phyloP scores from a whole-genome alignment of 2,329 filamentous ascomycete species.

The Xylaria sp. region DNA sequence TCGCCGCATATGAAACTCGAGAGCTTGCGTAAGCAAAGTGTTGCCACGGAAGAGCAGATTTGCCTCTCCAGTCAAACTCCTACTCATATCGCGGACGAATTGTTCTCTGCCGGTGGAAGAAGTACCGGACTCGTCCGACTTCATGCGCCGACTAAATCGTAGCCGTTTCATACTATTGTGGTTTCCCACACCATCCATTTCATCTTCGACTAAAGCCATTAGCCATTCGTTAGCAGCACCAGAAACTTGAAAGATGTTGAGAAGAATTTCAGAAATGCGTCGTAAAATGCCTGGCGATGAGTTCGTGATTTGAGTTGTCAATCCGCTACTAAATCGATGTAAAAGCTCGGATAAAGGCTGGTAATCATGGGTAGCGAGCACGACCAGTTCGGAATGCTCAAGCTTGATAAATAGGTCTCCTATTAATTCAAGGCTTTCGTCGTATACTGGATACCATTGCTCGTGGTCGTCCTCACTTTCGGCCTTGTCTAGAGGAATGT shows the following conservation, averaged over 20 bases:
- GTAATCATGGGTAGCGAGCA: constrained; percentile 83
- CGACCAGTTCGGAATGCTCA: constrained; percentile 81
- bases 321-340: constrained; percentile 74
- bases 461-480: constrained; percentile 74
- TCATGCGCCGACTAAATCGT: constrained; percentile 65
- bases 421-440: constrained; percentile 68
- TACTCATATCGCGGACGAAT: constrained; percentile 71
- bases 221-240: constrained; percentile 83
- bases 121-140: constrained; percentile 64
- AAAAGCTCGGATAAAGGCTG: constrained; percentile 74
- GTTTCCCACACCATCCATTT: constrained; percentile 88
- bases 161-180: constrained; percentile 70
- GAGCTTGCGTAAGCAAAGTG: constrained; percentile 82
- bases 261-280: constrained; percentile 73
- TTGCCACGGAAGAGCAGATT: constrained; percentile 95
- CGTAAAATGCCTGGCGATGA: constrained; percentile 72
- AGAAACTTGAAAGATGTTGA: constrained; percentile 95
- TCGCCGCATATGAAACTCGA: constrained; percentile 94
- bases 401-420: constrained; percentile 82
- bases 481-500: constrained; percentile 73
- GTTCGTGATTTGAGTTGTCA: constrained; percentile 80
- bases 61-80: constrained; percentile 76
- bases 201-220: constrained; percentile 87
- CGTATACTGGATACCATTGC: constrained; percentile 79
- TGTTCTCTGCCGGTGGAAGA: constrained; percentile 61